Conservation (phyloP, 1,139 yeast genomes). For the Torulaspora pretoriensis region DNA sequence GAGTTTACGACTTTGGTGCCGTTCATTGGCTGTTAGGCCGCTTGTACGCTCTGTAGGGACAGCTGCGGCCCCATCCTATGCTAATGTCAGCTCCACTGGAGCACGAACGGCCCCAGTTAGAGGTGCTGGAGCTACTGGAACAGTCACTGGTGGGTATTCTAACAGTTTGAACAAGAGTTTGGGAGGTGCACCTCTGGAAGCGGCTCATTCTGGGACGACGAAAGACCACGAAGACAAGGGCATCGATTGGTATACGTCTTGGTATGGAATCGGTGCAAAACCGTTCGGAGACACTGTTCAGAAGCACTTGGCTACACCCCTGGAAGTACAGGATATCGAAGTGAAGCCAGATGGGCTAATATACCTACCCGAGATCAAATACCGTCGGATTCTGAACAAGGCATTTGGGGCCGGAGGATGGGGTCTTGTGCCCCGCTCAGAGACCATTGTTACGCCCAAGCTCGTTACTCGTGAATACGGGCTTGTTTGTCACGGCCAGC, state of each 20-base stretch:
- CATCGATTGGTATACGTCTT: conserved; percentile 68
- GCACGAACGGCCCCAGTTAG: background rate
- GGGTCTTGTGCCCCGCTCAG: conserved; percentile 95
- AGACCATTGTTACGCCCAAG: conserved; percentile 62
- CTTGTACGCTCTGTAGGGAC: conserved; percentile 1
- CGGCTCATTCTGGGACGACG: background rate
- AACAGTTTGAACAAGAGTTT: conserved; percentile 13
- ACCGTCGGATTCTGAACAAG: conserved; percentile 76
- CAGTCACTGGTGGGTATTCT: conserved; percentile 6
- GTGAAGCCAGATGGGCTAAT: conserved; percentile 92
- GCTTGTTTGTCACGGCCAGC: conserved; percentile 76
- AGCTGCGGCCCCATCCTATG: conserved; percentile 5
- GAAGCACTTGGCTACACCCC: conserved; percentile 54
- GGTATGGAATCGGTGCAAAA: conserved; percentile 73
- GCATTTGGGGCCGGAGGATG: conserved; percentile 99
- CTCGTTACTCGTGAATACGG: conserved; percentile 86
- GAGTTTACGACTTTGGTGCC: conserved; percentile 2
- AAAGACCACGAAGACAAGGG: conserved; percentile 11
- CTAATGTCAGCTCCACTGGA: conserved; percentile 1
- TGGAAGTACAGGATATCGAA: conserved; percentile 72
- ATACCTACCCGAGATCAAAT: conserved; percentile 90
- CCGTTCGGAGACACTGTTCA: conserved; percentile 65
- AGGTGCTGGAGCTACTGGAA: background rate
- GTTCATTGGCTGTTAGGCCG: background rate
- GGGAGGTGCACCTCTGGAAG: conserved; percentile 15